Evolutionary conservation across 2,329 filamentous ascomycete species (phyloP).

Genomic region (Epichloe glyceriae): DNA sequence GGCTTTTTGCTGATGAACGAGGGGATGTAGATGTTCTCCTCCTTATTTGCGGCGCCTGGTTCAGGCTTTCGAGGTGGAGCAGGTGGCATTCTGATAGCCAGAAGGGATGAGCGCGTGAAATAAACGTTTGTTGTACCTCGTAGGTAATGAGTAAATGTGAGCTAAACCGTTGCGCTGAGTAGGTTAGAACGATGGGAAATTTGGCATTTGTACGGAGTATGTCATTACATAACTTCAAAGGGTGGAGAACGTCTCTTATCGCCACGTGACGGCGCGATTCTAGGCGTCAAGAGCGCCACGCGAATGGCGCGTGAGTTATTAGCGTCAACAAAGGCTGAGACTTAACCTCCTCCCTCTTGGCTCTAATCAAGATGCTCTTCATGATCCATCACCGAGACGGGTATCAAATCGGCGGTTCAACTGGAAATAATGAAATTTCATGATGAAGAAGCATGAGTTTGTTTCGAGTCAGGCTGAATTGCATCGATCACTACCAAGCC

Average conservation of each 20-base stretch:
- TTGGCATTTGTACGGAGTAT: not conserved
- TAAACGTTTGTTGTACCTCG: not conserved
- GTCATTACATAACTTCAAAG: not conserved
- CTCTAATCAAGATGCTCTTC: not conserved
- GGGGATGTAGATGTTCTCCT: conserved; percentile 97
- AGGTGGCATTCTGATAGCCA: conserved; percentile 8
- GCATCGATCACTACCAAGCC: conserved; percentile 88
- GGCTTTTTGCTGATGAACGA: conserved; percentile 96
- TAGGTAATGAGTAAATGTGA: not conserved
- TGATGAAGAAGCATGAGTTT: conserved; percentile 34
- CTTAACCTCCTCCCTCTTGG: too few relatives aligned
- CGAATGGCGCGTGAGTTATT: not conserved
- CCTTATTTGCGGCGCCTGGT: conserved; percentile 45
- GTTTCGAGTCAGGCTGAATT: conserved; percentile 88
- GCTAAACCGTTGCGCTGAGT: not conserved
- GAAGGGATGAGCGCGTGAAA: not conserved
- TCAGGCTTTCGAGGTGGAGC: conserved; percentile 23
- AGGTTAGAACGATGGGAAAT: not conserved
- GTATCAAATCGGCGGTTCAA: not conserved
- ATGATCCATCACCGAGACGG: not conserved
- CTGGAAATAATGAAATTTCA: not conserved
- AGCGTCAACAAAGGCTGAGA: not conserved
- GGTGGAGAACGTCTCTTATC: conserved; percentile 7
- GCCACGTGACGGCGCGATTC: conserved; percentile 17
- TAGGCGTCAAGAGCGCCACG: not conserved